Conservation (phyloP, 768 basidiomycete genomes). For the Amanita jacksonii region DNA sequence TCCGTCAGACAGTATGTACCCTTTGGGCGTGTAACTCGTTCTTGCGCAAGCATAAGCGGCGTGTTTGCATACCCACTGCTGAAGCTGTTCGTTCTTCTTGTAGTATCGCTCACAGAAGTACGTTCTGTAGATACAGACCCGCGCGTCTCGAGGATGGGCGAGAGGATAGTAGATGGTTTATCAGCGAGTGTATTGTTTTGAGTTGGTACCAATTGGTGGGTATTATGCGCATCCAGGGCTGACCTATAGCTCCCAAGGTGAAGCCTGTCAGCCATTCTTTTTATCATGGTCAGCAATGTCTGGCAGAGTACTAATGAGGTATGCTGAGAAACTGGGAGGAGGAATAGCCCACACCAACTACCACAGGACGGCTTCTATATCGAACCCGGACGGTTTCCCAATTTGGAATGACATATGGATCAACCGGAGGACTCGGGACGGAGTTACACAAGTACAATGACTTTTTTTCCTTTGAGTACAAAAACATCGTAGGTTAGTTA, state of each 20-base stretch:
- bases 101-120: slow-evolving; percentile 46
- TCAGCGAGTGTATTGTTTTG: background rate
- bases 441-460: slow-evolving; percentile 1
- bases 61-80: slow-evolving; percentile 17
- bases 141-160: slow-evolving; percentile 40
- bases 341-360: no score
- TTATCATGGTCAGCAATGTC: slow-evolving; percentile 26
- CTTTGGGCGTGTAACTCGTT: slow-evolving; percentile 32
- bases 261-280: slow-evolving; percentile 43
- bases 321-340: no score
- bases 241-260: slow-evolving; percentile 26
- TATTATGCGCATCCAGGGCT: slow-evolving; percentile 8
- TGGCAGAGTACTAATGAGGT: no score
- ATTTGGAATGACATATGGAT: background rate
- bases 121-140: slow-evolving; percentile 62
- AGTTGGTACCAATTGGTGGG: slow-evolving; percentile 14
- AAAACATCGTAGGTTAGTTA: no score
- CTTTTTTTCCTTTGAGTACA: background rate
- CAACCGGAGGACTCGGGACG: background rate
- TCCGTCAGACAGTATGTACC: slow-evolving; percentile 66
- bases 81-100: slow-evolving; percentile 18
- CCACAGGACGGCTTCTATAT: background rate
- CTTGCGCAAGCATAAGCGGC: slow-evolving; percentile 10
- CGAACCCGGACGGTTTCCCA: background rate
- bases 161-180: slow-evolving; percentile 1